Evolutionary conservation across 2,329 filamentous ascomycete genomes (phyloP).

Genomic region (Waltergamsia citrina): DNA sequence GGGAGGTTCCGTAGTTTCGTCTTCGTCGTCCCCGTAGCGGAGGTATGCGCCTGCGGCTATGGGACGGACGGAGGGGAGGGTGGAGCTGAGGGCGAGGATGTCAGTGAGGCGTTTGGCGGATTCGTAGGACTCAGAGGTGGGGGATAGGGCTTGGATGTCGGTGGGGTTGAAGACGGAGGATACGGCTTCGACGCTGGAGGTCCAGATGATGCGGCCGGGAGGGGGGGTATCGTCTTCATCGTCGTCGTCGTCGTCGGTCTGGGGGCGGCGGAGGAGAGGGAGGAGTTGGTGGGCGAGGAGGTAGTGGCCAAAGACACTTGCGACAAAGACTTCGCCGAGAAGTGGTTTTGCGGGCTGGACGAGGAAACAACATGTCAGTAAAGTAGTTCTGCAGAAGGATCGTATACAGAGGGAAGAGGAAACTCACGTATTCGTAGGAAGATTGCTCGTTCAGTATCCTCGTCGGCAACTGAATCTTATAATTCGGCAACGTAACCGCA

Average conservation of each 20-base stretch:
- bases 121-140: slow-evolving; percentile 60
- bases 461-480: slow-evolving; percentile 54
- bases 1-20: slow-evolving; percentile 27
- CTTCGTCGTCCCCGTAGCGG: slow-evolving; percentile 5
- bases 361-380: neutral
- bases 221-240: too few species aligned
- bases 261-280: slow-evolving; percentile 55
- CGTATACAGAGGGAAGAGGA: neutral
- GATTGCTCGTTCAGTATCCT: slow-evolving; percentile 29
- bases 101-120: slow-evolving; percentile 82
- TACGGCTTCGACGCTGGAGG: slow-evolving; percentile 68
- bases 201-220: slow-evolving; percentile 72
- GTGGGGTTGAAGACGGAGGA: slow-evolving; percentile 43
- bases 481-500: slow-evolving; percentile 67
- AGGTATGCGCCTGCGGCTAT: slow-evolving; percentile 23
- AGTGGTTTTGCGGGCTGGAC: slow-evolving; percentile 40
- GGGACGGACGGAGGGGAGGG: slow-evolving; percentile 52
- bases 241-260: too few species aligned
- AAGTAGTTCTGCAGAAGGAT: neutral
- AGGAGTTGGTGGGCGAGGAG: slow-evolving; percentile 73
- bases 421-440: slow-evolving; percentile 22
- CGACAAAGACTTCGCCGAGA: slow-evolving; percentile 76
- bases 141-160: slow-evolving; percentile 68
- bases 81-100: slow-evolving; percentile 63
- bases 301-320: slow-evolving; percentile 95